These are phyloP conservation scores for Elongisporangium senticosum DNA, from an alignment of 352 stramenopile genomes.

Conservation along the genomic window DNA sequence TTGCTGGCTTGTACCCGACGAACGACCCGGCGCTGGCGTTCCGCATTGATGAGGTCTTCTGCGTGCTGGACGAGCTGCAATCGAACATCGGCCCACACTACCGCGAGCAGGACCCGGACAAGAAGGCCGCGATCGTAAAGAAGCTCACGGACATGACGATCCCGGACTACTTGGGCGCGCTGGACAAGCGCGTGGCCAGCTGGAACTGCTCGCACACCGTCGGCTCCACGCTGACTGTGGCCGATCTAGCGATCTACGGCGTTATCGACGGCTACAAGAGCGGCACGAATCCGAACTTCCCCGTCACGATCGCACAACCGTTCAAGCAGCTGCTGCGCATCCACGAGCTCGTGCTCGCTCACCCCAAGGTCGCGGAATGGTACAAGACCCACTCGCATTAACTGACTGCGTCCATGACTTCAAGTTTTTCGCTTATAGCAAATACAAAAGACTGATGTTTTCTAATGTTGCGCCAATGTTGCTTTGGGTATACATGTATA, in stretches of 20 bases:
- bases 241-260: slow-evolving; percentile 45
- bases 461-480: background rate
- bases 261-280: slow-evolving; percentile 35
- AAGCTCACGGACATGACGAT: slow-evolving; percentile 26
- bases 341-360: slow-evolving; percentile 21
- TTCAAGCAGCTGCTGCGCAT: slow-evolving; percentile 27
- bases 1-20: slow-evolving; percentile 34
- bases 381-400: slow-evolving; percentile 31
- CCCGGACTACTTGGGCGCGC: slow-evolving; percentile 24
- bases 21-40: slow-evolving; percentile 18
- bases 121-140: slow-evolving; percentile 28
- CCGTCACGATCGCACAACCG: slow-evolving; percentile 14
- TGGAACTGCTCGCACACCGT: slow-evolving; percentile 25
- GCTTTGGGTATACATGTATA: background rate
- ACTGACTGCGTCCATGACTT: background rate
- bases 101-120: slow-evolving; percentile 10
- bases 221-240: slow-evolving; percentile 29
- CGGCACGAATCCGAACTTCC: slow-evolving; percentile 18
- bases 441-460: background rate
- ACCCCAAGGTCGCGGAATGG: slow-evolving; percentile 44
- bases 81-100: slow-evolving; percentile 7
- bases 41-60: slow-evolving; percentile 35
- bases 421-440: background rate
- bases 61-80: slow-evolving; percentile 27
- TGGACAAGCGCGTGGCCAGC: slow-evolving; percentile 30